Evolutionary conservation across 2,329 filamentous ascomycete species (phyloP).

Genomic region (Verticillium nubilum): DNA sequence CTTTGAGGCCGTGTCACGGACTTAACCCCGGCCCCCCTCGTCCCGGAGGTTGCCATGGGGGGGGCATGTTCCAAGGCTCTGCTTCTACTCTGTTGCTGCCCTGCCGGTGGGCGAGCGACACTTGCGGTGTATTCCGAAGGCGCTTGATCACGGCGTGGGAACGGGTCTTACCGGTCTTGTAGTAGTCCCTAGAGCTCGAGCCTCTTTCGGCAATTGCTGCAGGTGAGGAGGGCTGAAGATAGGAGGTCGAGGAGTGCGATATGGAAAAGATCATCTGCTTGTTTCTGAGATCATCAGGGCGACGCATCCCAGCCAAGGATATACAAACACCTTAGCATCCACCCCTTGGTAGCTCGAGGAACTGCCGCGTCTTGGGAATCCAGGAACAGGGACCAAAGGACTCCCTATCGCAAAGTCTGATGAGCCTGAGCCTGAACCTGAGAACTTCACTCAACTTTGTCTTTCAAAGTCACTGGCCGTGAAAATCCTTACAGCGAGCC

Average conservation of each 20-base stretch:
- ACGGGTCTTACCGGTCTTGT: neutral
- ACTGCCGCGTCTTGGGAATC: neutral
- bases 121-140: too few relatives aligned
- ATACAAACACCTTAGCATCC: neutral
- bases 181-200: neutral
- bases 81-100: too few relatives aligned
- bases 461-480: too few relatives aligned
- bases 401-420: neutral
- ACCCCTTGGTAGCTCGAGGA: neutral
- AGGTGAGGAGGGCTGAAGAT: neutral
- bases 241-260: neutral
- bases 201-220: neutral
- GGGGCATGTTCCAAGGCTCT: neutral
- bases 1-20: neutral
- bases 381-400: neutral
- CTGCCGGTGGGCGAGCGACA: too few relatives aligned
- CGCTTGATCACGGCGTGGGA: neutral
- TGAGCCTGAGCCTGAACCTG: too few relatives aligned
- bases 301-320: neutral
- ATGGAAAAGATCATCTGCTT: neutral
- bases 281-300: neutral
- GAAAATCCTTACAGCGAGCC: neutral
- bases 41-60: neutral
- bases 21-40: too few relatives aligned
- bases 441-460: too few relatives aligned